phyloP scores from a whole-genome alignment of 768 basidiomycete species.

The Mycena filopes region DNA sequence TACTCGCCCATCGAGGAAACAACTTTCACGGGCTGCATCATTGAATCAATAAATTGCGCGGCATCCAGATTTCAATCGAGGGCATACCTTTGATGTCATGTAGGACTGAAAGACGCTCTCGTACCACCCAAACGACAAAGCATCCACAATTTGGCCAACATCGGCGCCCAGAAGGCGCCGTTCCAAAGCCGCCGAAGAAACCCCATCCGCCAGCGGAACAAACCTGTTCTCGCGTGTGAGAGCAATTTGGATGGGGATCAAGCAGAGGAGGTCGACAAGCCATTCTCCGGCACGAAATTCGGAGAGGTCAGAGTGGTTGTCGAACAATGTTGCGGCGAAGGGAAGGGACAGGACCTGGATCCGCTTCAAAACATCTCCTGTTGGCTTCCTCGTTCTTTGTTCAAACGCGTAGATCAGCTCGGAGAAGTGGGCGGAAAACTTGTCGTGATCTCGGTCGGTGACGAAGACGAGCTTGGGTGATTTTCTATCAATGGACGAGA shows the following conservation, averaged over 20 bases:
- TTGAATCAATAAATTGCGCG: slow-evolving; percentile 1
- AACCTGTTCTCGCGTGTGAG: slow-evolving; percentile 70
- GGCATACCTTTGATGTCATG: slow-evolving; percentile 61
- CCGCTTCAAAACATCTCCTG: slow-evolving; percentile 52
- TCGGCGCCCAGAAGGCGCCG: slow-evolving; percentile 67
- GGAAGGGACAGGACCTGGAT: slow-evolving; percentile 50
- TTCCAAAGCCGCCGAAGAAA: slow-evolving; percentile 61
- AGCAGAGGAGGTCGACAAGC: slow-evolving; percentile 68
- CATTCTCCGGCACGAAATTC: slow-evolving; percentile 65
- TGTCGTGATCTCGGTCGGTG: slow-evolving; percentile 47
- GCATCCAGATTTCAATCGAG: background rate
- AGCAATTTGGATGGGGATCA: slow-evolving; percentile 74
- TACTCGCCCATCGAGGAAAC: slow-evolving; percentile 70
- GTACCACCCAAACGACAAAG: slow-evolving; percentile 70
- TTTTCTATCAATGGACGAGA: slow-evolving; percentile 45
- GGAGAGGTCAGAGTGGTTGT: slow-evolving; percentile 44
- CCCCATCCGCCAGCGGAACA: slow-evolving; percentile 65
- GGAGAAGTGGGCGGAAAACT: slow-evolving; percentile 54
- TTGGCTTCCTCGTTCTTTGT: slow-evolving; percentile 61
- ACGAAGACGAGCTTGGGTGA: slow-evolving; percentile 55
- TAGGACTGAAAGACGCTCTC: slow-evolving; percentile 73
- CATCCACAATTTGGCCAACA: slow-evolving; percentile 65
- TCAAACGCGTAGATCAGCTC: slow-evolving; percentile 60
- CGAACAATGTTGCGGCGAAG: slow-evolving; percentile 28
- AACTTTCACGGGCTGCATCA: slow-evolving; percentile 64